A percentile compares a stretch with the other conserved stretches of the same genome.
These are phyloP conservation scores for Magnaporthales sp. DNA, from an alignment of 2,329 filamentous ascomycete species.

Conservation along the genomic window DNA sequence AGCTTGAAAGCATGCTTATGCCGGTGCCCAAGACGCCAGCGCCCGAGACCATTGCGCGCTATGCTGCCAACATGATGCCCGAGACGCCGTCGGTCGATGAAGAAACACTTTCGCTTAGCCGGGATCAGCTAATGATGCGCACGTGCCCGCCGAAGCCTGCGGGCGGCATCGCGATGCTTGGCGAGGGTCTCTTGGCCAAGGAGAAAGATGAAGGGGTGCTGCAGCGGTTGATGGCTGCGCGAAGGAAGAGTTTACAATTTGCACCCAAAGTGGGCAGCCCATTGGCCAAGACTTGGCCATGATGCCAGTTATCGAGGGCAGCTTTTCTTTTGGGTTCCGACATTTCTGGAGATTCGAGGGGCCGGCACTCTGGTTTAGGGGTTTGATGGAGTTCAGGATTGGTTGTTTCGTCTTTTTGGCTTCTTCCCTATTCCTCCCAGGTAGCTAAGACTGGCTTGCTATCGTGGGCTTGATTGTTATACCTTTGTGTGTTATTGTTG, in stretches of 20 bases:
- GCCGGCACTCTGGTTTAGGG: background rate
- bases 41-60: constrained; percentile 43
- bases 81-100: constrained; percentile 31
- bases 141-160: constrained; percentile 46
- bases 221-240: constrained; percentile 59
- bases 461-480: background rate
- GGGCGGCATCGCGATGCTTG: constrained; percentile 18
- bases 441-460: background rate
- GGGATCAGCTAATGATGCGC: constrained; percentile 34
- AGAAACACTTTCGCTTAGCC: constrained; percentile 15
- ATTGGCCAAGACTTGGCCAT: constrained; percentile 46
- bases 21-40: constrained; percentile 51
- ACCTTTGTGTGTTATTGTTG: background rate
- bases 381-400: background rate
- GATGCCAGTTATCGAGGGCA: background rate
- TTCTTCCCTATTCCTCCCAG: background rate
- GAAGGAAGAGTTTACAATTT: constrained; percentile 70
- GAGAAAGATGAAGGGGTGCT: constrained; percentile 49
- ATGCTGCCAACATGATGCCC: constrained; percentile 38
- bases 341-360: background rate
- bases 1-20: constrained; percentile 33
- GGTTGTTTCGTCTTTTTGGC: background rate
- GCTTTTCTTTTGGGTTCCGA: background rate
- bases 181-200: constrained; percentile 33
- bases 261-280: constrained; percentile 69